Evolutionary conservation across 805 yeast genomes (phyloP), one percentile per base, ranked within the genome.

Genomic region (Ogataea polymorpha): DNA sequence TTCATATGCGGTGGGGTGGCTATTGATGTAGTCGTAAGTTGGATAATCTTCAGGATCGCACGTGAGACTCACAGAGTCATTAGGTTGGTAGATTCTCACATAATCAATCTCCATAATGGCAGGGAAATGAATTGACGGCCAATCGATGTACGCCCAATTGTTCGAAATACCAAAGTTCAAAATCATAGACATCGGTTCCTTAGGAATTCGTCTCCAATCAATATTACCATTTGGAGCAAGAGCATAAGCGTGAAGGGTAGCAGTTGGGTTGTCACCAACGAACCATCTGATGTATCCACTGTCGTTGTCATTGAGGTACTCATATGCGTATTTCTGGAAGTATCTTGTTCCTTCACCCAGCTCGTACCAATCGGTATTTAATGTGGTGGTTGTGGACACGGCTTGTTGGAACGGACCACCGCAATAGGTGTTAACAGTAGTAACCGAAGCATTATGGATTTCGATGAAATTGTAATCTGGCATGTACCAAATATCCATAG

Each of bases 371-470:
- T 79, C 68, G 2, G 78, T 71, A 62, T 89, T 90, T 51, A 91
- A 69, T 2, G 86, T 82, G 0, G 96, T 75, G 6, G 79, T 77
- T 1, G 82, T 95, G 4, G 96, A 87, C 14, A 91, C 74, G 36
- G 96, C 97, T 66, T 91, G 91, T 67, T 91, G 98, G 65, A 73
- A 79, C 1, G 96, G 96, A 35, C 96, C 96, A 45, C 98, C 99
- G 23, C 86, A 72, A 65, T 87, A 90, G 1, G 87, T 72, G 62
- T 90, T 91, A 90, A 89, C 86, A 11, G 81, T 61, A 2, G 96
- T 85, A 32, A 83, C 68, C 0, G 85, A 67, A 17, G 52, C 50
- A 65, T 91, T 87, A 63, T 84, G 69, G 47, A 91, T 68, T 58
- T 81, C 90, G 39, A 89, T 62, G 56, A 74, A 90, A 51, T 80